A percentile compares a stretch with the other conserved stretches of the same genome.
phyloP scores from a whole-genome alignment of 306 rosid species.

The Elaeagnus macrophylla region DNA sequence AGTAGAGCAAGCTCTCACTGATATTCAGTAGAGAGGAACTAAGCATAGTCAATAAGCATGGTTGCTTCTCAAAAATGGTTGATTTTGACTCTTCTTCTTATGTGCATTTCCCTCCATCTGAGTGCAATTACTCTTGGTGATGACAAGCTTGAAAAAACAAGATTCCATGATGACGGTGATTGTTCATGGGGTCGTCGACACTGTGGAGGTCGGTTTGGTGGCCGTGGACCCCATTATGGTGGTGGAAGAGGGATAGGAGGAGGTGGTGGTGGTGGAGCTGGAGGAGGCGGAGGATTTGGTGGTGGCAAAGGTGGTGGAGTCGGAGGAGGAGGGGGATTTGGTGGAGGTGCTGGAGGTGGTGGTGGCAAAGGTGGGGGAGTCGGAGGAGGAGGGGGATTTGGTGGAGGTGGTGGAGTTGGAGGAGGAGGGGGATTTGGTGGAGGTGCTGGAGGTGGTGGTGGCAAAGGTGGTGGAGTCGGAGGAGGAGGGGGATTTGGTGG shows the following conservation, averaged over 20 bases:
- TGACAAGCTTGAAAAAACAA: constrained; percentile 31
- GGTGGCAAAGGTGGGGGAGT: constrained; percentile 11
- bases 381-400: constrained; percentile 8
- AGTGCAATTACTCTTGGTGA: constrained; percentile 42
- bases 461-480: constrained; percentile 21
- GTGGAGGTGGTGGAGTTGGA: constrained; percentile 14
- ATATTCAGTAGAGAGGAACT: too few species aligned
- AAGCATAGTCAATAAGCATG: constrained; percentile 13
- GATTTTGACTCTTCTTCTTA: constrained; percentile 25
- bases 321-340: constrained; percentile 6
- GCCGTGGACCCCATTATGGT: neutral
- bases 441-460: constrained; percentile 1
- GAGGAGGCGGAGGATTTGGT: constrained; percentile 2
- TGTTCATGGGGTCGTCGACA: constrained; percentile 50
- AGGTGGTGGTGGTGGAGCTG: constrained; percentile 6
- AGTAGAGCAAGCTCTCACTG: too few species aligned
- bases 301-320: constrained; percentile 10
- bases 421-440: constrained; percentile 12
- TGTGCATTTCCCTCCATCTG: constrained; percentile 48
- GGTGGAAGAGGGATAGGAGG: neutral
- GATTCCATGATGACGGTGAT: constrained; percentile 36
- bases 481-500: neutral
- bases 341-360: constrained; percentile 8
- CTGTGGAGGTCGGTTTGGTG: constrained; percentile 7
- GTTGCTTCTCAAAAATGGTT: constrained; percentile 39